A percentile compares a stretch with the other conserved stretches of the same genome.
Evolutionary conservation across 1,284 basidiomycete species (phyloP).

Genomic region (Cronartium quercuum): DNA sequence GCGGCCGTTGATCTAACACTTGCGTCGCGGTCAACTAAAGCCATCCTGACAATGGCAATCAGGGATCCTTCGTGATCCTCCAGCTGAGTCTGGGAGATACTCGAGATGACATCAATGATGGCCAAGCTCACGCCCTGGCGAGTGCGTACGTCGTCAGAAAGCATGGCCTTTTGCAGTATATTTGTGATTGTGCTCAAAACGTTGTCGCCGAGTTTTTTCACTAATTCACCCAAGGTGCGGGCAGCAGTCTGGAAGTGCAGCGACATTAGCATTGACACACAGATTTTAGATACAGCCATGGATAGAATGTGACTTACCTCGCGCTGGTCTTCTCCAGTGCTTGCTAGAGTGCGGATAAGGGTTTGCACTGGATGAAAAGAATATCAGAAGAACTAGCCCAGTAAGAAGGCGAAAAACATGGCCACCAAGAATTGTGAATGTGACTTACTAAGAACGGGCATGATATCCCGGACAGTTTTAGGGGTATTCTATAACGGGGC

Average conservation of each 20-base stretch:
- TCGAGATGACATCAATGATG: constrained; percentile 82
- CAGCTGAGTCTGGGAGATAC: constrained; percentile 74
- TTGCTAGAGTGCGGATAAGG: constrained; percentile 35
- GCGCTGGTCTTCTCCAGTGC: constrained; percentile 30
- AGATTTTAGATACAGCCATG: background rate
- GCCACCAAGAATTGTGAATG: background rate
- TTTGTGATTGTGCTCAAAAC: constrained; percentile 77
- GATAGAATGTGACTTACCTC: constrained; percentile 8
- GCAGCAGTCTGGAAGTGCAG: constrained; percentile 53
- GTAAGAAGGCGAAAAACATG: background rate
- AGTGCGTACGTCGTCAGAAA: constrained; percentile 65
- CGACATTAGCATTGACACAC: background rate
- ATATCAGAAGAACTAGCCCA: background rate
- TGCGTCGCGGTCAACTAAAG: constrained; percentile 80
- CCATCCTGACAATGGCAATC: constrained; percentile 72
- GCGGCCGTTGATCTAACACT: constrained; percentile 88
- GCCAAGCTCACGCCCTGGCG: constrained; percentile 84
- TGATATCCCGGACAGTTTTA: constrained; percentile 76
- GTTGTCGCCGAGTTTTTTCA: constrained; percentile 91
- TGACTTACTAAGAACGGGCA: constrained; percentile 71
- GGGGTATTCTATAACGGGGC: constrained; percentile 40
- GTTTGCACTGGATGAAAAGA: constrained; percentile 23
- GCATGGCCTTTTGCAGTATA: constrained; percentile 58
- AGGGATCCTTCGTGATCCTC: constrained; percentile 87
- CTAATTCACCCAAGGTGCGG: constrained; percentile 80